phyloP scores from a whole-genome alignment of 257 asterid species.

The Galeopsis tetrahit region DNA sequence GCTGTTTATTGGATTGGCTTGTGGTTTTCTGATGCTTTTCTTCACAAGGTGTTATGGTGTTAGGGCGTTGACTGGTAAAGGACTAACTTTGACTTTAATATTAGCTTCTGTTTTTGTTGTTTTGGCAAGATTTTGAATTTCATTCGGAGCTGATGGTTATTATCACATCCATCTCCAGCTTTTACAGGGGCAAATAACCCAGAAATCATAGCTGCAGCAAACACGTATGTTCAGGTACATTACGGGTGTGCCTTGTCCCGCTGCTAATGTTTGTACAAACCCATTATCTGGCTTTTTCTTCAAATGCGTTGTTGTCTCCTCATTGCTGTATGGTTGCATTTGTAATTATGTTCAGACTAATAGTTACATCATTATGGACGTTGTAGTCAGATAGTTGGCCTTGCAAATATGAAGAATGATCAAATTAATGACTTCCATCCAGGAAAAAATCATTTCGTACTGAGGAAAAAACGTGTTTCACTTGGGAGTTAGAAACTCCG shows the following conservation, averaged over 20 bases:
- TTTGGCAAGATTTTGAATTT: constrained; percentile 10
- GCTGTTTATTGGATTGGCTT: constrained; percentile 79
- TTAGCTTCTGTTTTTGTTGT: background rate
- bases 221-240: constrained; percentile 87
- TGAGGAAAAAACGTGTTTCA: constrained; percentile 1
- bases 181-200: constrained; percentile 82
- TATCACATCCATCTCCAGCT: constrained; percentile 50
- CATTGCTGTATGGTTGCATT: constrained; percentile 12
- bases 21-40: constrained; percentile 79
- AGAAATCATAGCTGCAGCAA: constrained; percentile 77
- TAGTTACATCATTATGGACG: constrained; percentile 8
- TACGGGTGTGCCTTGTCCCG: constrained; percentile 15
- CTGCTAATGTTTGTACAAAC: constrained; percentile 7
- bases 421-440: constrained; percentile 10
- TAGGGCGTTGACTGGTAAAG: constrained; percentile 78
- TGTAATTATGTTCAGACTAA: background rate
- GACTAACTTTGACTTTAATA: background rate
- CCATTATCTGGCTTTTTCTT: constrained; percentile 5
- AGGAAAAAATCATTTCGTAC: background rate
- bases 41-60: constrained; percentile 75
- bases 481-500: background rate
- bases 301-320: background rate
- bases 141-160: constrained; percentile 29
- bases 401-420: background rate
- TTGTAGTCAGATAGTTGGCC: background rate